Base-by-base conservation (phyloP, 352 stramenopile genomes). In the Pythium sp. region DNA sequence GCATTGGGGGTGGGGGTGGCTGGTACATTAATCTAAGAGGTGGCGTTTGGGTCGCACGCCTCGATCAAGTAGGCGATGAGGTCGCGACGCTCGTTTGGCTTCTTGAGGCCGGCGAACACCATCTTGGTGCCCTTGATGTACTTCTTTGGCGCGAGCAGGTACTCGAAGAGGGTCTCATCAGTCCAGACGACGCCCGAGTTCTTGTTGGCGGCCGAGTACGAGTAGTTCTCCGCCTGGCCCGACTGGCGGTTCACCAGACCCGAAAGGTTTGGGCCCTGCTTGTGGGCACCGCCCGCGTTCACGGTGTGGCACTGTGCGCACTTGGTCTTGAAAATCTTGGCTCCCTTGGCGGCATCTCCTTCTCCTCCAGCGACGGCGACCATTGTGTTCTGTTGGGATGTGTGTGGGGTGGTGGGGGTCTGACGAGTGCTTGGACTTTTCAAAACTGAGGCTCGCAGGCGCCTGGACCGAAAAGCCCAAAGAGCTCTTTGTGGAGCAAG, bases 111-210 rank as follows among this genome's bases (percentile, higher is more conserved):
- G 26, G 98, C 98, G 72, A 99, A 99, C 53, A 99, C 96, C 98
- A 99, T 99, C 90, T 99, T 99, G 65, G 98, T 99, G 75, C 98
- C 98, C 95, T 99, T 99, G 76, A 99, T 99, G 95, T 99, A 99
- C 90, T 99, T 99, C 94, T 99, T 99, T 18, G 98, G 98, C 61
- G 97, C 98, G 38, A 99, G 87, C 51, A 99, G 87, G 88, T 99
- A 99, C 70, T 99, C 96, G 75, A 99, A 99, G 22, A 99, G 81
- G 54, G 97, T 99, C 72, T 98, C 93, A 58, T 99, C 96, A 20
- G 82, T 97, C 98, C 97, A 99, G 15, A 81, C 84, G 67, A 99
- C 90, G 51, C 88, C 89, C 73, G 91, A 98, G 84, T 99, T 99
- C 93, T 99, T 99, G 90, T 99, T 99, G 72, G 97, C 97, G 49